Conservation (phyloP, 495 filamentous ascomycete genomes). For the Hypoxylon fragiforme region DNA sequence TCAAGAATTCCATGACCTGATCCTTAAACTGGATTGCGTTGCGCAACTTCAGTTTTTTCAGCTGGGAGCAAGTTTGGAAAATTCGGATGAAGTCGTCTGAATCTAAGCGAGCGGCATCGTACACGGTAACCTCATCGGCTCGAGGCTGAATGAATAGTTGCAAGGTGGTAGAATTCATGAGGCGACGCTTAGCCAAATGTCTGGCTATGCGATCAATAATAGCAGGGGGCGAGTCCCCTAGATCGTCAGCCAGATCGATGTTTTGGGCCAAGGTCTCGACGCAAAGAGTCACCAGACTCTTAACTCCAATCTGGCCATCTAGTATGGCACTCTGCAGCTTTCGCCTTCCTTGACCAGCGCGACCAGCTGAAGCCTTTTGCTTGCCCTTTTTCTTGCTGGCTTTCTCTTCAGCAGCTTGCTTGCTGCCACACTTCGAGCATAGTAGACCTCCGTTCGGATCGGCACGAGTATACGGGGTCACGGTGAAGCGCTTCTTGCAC, state of each 20-base stretch:
- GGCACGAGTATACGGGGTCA: conserved; percentile 86
- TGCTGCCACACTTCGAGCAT: conserved; percentile 83
- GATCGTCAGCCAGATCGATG: conserved; percentile 77
- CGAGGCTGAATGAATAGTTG: conserved; percentile 76
- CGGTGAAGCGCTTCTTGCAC: conserved; percentile 88
- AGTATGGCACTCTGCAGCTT: conserved; percentile 77
- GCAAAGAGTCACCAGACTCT: conserved; percentile 74
- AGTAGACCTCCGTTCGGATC: conserved; percentile 81
- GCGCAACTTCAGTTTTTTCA: conserved; percentile 69
- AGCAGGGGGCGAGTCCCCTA: conserved; percentile 72
- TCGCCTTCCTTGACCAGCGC: conserved; percentile 55
- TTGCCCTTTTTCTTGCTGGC: conserved; percentile 60
- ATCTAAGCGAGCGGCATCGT: conserved; percentile 76
- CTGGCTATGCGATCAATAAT: conserved; percentile 75
- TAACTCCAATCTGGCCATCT: conserved; percentile 74
- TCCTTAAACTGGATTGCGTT: conserved; percentile 91
- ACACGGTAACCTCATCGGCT: conserved; percentile 67
- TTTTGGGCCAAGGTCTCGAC: conserved; percentile 84
- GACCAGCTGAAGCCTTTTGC: conserved; percentile 44
- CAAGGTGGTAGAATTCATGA: conserved; percentile 69
- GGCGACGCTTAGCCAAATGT: conserved; percentile 77
- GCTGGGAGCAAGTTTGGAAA: conserved; percentile 69
- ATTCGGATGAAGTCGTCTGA: conserved; percentile 78
- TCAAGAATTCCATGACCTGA: conserved; percentile 73
- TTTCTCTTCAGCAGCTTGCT: conserved; percentile 65